These are phyloP conservation scores for Panaeolus papilionaceus DNA, from an alignment of 768 basidiomycete genomes.

Conservation along the genomic window DNA sequence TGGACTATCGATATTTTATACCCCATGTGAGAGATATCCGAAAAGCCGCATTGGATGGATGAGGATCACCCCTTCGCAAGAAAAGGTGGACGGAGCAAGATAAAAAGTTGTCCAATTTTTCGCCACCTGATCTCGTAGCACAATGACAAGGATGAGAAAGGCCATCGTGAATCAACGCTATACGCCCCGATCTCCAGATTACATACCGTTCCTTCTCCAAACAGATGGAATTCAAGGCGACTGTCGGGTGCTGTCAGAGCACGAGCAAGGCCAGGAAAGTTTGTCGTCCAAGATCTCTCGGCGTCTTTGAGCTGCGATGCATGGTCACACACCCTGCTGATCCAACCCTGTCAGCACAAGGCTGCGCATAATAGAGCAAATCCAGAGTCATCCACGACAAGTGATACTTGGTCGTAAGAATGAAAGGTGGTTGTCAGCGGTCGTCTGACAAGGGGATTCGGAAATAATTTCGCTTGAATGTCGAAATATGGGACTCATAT, in stretches of 20 bases:
- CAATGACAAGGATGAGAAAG: neutral
- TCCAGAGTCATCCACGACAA: neutral
- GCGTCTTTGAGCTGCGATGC: neutral
- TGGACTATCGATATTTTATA: neutral
- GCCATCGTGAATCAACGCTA: neutral
- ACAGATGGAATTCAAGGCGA: neutral
- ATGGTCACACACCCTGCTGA: neutral
- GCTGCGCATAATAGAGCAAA: neutral
- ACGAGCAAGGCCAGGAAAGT: neutral
- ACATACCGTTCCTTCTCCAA: neutral
- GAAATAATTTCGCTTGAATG: neutral
- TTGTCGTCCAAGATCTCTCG: neutral
- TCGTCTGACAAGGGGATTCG: neutral
- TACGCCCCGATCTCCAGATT: slow-evolving; percentile 7
- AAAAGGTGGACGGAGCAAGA: neutral
- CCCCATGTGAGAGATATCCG: neutral
- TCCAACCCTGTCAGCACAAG: neutral
- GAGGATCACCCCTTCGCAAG: neutral
- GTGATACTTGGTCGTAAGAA: neutral
- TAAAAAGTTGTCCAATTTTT: neutral
- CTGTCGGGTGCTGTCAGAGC: neutral
- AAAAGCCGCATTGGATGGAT: neutral
- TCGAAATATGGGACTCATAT: neutral
- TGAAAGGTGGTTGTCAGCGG: neutral
- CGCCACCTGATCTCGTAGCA: neutral